Evolutionary conservation across 225 moss, liverwort and hornwort genomes (phyloP).

Genomic region (Neckera pumila): DNA sequence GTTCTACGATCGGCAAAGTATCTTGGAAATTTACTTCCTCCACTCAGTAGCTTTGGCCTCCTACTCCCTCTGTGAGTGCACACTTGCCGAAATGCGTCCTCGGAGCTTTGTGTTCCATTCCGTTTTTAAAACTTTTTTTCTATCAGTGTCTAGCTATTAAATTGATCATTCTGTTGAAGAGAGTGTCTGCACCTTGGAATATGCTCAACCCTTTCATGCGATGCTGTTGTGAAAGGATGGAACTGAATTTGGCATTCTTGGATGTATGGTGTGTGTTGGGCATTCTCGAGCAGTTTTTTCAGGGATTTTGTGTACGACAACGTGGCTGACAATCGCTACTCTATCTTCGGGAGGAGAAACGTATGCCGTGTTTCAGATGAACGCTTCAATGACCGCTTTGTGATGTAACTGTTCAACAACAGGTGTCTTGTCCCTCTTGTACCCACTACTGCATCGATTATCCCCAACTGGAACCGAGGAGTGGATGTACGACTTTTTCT

Average conservation of each 20-base stretch:
- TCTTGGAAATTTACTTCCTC: constrained; percentile 39
- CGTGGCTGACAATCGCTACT: constrained; percentile 76
- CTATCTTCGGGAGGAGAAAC: constrained; percentile 44
- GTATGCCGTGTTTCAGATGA: constrained; percentile 55
- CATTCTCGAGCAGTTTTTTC: constrained; percentile 43
- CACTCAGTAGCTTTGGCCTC: constrained; percentile 35
- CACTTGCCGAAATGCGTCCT: not conserved
- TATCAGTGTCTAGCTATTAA: not conserved
- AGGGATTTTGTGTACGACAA: constrained; percentile 68
- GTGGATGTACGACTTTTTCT: not conserved
- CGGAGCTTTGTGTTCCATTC: not conserved
- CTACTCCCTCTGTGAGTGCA: constrained; percentile 59
- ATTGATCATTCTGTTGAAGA: not conserved
- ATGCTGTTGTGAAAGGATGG: not conserved
- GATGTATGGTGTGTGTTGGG: not conserved
- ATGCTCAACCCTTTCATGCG: not conserved
- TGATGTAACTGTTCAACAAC: constrained; percentile 10
- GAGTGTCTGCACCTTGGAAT: not conserved
- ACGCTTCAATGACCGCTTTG: constrained; percentile 59
- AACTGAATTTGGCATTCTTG: not conserved
- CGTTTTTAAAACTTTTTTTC: not conserved
- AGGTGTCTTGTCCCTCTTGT: not conserved
- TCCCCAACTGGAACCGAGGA: not conserved
- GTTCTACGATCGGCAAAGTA: constrained; percentile 43
- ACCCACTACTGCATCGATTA: not conserved